Evolutionary conservation across 345 rosid genomes (phyloP).

Genomic region (Eucalyptus erythrocorys): DNA sequence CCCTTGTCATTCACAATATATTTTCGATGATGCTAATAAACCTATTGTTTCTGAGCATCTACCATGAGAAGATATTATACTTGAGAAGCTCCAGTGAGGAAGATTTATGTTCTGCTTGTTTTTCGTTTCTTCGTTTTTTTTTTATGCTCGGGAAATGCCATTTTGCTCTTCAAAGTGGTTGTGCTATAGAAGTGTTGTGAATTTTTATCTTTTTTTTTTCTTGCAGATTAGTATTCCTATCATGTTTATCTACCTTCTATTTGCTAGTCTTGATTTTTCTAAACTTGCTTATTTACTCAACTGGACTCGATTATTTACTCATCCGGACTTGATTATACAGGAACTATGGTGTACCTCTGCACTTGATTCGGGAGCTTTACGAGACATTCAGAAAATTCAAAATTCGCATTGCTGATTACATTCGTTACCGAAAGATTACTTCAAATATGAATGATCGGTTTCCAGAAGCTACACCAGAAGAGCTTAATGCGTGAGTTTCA

Average conservation of each 20-base stretch:
- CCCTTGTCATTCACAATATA: neutral
- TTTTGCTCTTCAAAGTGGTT: neutral
- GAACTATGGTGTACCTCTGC: slow-evolving; percentile 93
- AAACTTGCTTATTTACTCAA: neutral
- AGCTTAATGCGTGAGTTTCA: slow-evolving; percentile 61
- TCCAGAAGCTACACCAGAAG: slow-evolving; percentile 89
- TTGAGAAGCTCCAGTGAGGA: neutral
- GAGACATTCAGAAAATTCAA: slow-evolving; percentile 95
- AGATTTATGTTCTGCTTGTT: neutral
- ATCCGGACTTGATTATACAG: slow-evolving; percentile 24
- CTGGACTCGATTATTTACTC: neutral
- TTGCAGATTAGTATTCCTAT: neutral
- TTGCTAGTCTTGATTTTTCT: neutral
- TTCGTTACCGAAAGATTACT: slow-evolving; percentile 88
- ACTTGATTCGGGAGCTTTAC: slow-evolving; percentile 86
- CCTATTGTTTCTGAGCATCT: neutral
- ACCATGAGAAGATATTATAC: neutral
- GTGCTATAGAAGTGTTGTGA: neutral
- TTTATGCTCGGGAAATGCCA: neutral
- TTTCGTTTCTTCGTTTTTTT: neutral
- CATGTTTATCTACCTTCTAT: neutral
- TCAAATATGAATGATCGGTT: slow-evolving; percentile 97
- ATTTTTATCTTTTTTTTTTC: neutral
- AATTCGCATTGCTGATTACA: slow-evolving; percentile 84
- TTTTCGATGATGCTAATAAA: neutral